Evolutionary conservation across 2,329 filamentous ascomycete species (phyloP).

Genomic region (Penicillium sp.): DNA sequence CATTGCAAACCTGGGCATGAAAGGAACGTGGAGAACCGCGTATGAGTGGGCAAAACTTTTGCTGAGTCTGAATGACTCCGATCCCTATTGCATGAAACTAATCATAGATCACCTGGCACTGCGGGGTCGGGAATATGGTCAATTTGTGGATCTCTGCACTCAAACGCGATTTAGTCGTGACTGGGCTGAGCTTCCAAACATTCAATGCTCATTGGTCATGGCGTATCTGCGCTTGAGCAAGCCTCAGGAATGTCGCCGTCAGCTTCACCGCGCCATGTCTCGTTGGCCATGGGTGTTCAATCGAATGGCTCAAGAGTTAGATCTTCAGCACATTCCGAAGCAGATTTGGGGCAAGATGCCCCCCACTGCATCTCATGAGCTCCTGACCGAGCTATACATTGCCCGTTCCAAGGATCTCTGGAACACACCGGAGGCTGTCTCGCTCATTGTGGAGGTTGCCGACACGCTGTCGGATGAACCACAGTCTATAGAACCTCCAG

Average conservation of each 20-base stretch:
- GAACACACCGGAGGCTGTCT: slow-evolving; percentile 68
- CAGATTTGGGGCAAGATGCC: slow-evolving; percentile 76
- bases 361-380: slow-evolving; percentile 57
- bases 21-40: slow-evolving; percentile 89
- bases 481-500: slow-evolving; percentile 39
- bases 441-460: slow-evolving; percentile 64
- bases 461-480: slow-evolving; percentile 46
- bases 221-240: slow-evolving; percentile 69
- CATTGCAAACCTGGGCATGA: slow-evolving; percentile 74
- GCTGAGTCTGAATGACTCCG: slow-evolving; percentile 65
- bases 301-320: slow-evolving; percentile 71
- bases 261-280: slow-evolving; percentile 63
- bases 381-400: slow-evolving; percentile 71
- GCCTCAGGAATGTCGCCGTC: slow-evolving; percentile 56
- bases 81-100: slow-evolving; percentile 78
- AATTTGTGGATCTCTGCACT: slow-evolving; percentile 65
- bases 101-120: slow-evolving; percentile 79
- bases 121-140: slow-evolving; percentile 68
- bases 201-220: slow-evolving; percentile 69
- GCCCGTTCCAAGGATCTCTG: slow-evolving; percentile 73
- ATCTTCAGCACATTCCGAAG: slow-evolving; percentile 67
- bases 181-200: slow-evolving; percentile 58
- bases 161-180: slow-evolving; percentile 45
- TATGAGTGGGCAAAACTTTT: slow-evolving; percentile 90
- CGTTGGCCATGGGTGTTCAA: slow-evolving; percentile 79